A percentile compares a stretch with the other conserved stretches of the same genome.
Conservation (phyloP, 2,329 filamentous ascomycete species). For the Ophiognomonia clavigignenti-juglandacearum region DNA sequence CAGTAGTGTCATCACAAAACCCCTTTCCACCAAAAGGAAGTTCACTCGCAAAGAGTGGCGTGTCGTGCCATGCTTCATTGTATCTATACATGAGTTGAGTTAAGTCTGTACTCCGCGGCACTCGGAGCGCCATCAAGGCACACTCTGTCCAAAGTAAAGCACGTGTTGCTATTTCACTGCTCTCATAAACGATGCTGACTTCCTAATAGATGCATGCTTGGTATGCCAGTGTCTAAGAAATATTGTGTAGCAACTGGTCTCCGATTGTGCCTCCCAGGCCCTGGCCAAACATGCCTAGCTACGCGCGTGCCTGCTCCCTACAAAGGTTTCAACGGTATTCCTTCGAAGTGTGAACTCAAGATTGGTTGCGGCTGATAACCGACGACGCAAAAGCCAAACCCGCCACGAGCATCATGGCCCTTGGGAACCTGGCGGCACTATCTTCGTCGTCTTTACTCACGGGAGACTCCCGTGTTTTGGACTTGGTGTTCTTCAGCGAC, state of each 20-base stretch:
- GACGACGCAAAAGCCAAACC: conserved; percentile 23
- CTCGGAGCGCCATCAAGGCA: too few relatives aligned
- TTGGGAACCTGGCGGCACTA: conserved; percentile 16
- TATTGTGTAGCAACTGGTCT: background rate
- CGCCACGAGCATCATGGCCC: conserved; percentile 27
- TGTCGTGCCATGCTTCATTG: too few relatives aligned
- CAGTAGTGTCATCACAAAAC: too few relatives aligned
- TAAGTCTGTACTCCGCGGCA: too few relatives aligned
- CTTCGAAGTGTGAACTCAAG: background rate
- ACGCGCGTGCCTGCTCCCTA: too few relatives aligned
- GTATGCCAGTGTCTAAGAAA: background rate
- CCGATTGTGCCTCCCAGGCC: too few relatives aligned
- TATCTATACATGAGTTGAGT: too few relatives aligned
- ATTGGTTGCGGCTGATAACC: conserved; percentile 16
- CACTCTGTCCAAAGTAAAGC: background rate
- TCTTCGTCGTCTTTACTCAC: background rate
- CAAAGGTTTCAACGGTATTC: too few relatives aligned
- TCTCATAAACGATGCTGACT: background rate
- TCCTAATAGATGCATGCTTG: background rate
- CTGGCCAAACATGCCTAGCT: too few relatives aligned
- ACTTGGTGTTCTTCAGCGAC: conserved; percentile 1
- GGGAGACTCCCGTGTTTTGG: background rate
- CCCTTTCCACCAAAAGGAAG: too few relatives aligned
- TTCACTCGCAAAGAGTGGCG: too few relatives aligned
- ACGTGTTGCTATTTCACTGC: background rate